These are phyloP conservation scores for Corylus americana DNA, from an alignment of 306 rosid species.

Conservation along the genomic window DNA sequence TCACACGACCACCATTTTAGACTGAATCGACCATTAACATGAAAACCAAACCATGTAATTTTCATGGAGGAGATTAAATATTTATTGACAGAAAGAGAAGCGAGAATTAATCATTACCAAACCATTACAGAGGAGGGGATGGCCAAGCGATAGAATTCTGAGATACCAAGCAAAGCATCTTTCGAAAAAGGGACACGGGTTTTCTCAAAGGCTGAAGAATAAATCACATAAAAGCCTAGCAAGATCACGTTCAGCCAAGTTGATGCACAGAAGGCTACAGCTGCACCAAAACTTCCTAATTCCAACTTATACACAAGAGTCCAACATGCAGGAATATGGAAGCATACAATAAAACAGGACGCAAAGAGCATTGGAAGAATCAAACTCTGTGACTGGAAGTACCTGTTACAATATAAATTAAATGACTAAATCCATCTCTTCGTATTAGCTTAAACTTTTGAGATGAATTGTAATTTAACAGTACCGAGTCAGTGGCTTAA, in stretches of 20 bases:
- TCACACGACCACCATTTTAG: slow-evolving; percentile 77
- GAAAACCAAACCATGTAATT: not conserved
- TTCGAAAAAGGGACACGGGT: not conserved
- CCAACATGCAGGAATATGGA: slow-evolving; percentile 20
- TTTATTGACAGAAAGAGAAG: not conserved
- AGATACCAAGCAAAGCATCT: slow-evolving; percentile 14
- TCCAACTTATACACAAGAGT: slow-evolving; percentile 11
- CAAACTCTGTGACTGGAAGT: slow-evolving; percentile 15
- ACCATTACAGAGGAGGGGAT: slow-evolving; percentile 21
- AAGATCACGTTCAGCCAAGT: slow-evolving; percentile 19
- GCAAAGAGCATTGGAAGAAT: slow-evolving; percentile 14
- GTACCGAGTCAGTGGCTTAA: slow-evolving; percentile 11
- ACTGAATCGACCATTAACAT: slow-evolving; percentile 22
- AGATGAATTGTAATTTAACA: too few relatives aligned
- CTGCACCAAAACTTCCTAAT: slow-evolving; percentile 15
- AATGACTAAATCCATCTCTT: too few relatives aligned
- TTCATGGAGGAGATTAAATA: not conserved
- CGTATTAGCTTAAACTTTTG: too few relatives aligned
- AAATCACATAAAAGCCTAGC: not conserved
- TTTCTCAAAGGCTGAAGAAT: not conserved
- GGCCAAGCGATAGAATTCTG: slow-evolving; percentile 11
- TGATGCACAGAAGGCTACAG: not conserved
- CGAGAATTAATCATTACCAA: slow-evolving; percentile 10
- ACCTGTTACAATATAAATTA: too few relatives aligned
- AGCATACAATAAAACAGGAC: not conserved